Conservation (phyloP, 116 monocot species). For the Iris pallida region DNA sequence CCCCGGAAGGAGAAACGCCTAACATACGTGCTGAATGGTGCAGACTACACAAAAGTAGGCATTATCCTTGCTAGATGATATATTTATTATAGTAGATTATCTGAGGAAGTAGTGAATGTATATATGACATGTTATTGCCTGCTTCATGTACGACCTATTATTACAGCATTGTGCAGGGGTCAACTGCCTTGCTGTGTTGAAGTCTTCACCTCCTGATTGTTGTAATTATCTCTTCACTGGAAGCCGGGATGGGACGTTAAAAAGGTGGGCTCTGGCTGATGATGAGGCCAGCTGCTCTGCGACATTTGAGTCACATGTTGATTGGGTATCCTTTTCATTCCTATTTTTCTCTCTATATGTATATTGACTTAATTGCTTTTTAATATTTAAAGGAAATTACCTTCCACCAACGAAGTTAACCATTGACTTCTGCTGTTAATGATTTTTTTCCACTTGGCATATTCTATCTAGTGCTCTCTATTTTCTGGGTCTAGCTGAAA, state of each 20-base stretch:
- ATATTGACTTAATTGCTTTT: no score
- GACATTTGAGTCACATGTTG: slow-evolving; percentile 96
- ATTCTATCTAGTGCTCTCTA: no score
- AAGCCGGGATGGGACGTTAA: slow-evolving; percentile 93
- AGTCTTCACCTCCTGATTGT: slow-evolving; percentile 30
- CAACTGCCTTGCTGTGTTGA: slow-evolving; percentile 76
- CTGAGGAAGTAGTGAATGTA: background rate
- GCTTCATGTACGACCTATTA: slow-evolving; percentile 7
- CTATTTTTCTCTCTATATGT: background rate
- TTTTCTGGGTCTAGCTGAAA: no score
- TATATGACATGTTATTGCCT: background rate
- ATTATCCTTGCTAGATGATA: slow-evolving; percentile 7
- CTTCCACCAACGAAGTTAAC: no score
- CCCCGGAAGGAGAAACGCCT: slow-evolving; percentile 91
- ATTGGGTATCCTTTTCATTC: slow-evolving; percentile 59
- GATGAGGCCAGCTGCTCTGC: slow-evolving; percentile 65
- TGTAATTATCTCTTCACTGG: slow-evolving; percentile 91
- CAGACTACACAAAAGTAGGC: slow-evolving; percentile 80
- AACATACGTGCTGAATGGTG: slow-evolving; percentile 85
- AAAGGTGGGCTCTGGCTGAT: slow-evolving; percentile 73
- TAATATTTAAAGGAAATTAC: no score
- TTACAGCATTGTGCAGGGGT: slow-evolving; percentile 97
- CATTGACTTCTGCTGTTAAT: no score
- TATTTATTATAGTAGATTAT: background rate
- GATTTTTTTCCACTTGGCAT: no score